Percentiles rank a stretch among this genome's conserved stretches.
Conservation (phyloP, 768 basidiomycete genomes). For the Amanita subjunquillea region DNA sequence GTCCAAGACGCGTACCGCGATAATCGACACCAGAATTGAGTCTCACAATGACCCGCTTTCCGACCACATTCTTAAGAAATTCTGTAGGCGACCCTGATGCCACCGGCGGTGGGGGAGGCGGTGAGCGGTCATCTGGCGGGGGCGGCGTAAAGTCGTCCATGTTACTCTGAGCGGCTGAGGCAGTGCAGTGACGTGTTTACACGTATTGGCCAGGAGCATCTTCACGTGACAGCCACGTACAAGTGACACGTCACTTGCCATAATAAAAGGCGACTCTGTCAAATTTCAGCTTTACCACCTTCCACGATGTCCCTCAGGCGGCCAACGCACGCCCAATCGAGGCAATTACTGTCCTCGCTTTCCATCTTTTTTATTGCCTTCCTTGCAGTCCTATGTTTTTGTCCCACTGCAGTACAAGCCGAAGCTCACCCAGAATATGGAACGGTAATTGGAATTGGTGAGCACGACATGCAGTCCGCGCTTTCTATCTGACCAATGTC, state of each 20-base stretch:
- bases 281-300: neutral
- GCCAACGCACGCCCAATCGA: conserved; percentile 4
- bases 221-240: conserved; percentile 7
- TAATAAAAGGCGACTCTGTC: conserved; percentile 1
- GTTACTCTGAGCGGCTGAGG: neutral
- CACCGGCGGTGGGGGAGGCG: conserved; percentile 31
- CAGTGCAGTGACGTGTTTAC: neutral
- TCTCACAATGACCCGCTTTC: conserved; percentile 89
- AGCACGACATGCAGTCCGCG: conserved; percentile 11
- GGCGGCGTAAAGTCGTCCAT: conserved; percentile 1
- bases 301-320: conserved; percentile 6
- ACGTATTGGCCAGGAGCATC: neutral
- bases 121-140: conserved; percentile 19
- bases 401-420: conserved; percentile 48
- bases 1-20: conserved; percentile 44
- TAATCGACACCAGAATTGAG: conserved; percentile 92
- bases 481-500: conserved; percentile 2
- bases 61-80: conserved; percentile 91
- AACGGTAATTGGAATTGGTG: conserved; percentile 75
- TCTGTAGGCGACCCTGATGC: conserved; percentile 79
- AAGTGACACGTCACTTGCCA: conserved; percentile 4
- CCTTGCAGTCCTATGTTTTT: conserved; percentile 55
- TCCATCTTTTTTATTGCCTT: conserved; percentile 39
- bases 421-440: conserved; percentile 54
- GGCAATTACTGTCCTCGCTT: conserved; percentile 24